These are phyloP conservation scores for Debaryomyces hansenii DNA, from an alignment of 805 yeast genomes.

Conservation along the genomic window DNA sequence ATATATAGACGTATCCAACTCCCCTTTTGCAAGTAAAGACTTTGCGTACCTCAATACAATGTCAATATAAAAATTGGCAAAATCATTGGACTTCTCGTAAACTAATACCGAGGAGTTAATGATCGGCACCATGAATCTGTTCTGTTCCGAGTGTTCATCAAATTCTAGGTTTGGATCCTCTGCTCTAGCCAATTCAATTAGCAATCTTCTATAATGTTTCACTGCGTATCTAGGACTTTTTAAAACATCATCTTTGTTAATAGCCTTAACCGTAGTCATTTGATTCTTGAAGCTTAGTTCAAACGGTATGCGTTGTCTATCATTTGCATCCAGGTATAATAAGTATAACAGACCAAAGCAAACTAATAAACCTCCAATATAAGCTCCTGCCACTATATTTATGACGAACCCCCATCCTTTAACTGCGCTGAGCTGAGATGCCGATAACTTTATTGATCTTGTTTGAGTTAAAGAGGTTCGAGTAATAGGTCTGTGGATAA, in stretches of 20 bases:
- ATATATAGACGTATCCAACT: slow-evolving; percentile 27
- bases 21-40: slow-evolving; percentile 42
- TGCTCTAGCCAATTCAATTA: slow-evolving; percentile 32
- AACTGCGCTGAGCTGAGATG: slow-evolving; percentile 17
- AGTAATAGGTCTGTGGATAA: background rate
- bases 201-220: slow-evolving; percentile 40
- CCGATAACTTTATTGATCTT: slow-evolving; percentile 14
- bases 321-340: slow-evolving; percentile 39
- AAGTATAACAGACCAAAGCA: slow-evolving; percentile 39
- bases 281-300: slow-evolving; percentile 34
- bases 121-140: slow-evolving; percentile 34
- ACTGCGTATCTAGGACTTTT: slow-evolving; percentile 42
- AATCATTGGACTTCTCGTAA: slow-evolving; percentile 25
- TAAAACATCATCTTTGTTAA: slow-evolving; percentile 44
- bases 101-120: slow-evolving; percentile 30
- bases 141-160: slow-evolving; percentile 22
- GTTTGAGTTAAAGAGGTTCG: slow-evolving; percentile 4
- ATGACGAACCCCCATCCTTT: slow-evolving; percentile 31
- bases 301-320: slow-evolving; percentile 40
- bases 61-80: slow-evolving; percentile 44
- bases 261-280: slow-evolving; percentile 39
- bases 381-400: slow-evolving; percentile 43
- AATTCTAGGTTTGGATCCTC: slow-evolving; percentile 24
- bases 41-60: slow-evolving; percentile 41
- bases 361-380: slow-evolving; percentile 41